These are phyloP conservation scores for Collybiopsis confluens DNA, from an alignment of 768 basidiomycete genomes.

Conservation along the genomic window DNA sequence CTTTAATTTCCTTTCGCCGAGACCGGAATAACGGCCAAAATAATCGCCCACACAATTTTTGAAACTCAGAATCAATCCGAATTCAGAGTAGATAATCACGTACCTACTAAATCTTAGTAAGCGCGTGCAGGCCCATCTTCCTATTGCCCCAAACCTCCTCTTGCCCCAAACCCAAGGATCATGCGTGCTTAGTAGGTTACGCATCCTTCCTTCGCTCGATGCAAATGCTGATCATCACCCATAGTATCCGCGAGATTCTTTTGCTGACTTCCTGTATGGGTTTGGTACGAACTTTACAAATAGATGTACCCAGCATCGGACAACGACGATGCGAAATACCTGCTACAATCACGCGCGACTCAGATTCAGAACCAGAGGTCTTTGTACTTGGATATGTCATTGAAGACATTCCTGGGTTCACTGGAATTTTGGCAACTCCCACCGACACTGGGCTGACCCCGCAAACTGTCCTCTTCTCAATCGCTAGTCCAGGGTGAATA, in stretches of 20 bases:
- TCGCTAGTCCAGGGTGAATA: neutral
- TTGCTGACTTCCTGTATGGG: neutral
- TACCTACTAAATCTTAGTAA: no score
- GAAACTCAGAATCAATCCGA: no score
- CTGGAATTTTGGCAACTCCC: neutral
- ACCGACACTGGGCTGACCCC: neutral
- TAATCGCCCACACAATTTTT: no score
- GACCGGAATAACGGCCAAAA: no score
- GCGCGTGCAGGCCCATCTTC: no score
- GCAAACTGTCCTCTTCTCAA: neutral
- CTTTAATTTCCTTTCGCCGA: no score
- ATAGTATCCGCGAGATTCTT: neutral
- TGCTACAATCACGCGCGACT: neutral
- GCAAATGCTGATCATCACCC: no score
- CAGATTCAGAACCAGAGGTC: neutral
- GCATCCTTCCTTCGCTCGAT: no score
- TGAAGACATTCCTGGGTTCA: neutral
- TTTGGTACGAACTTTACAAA: neutral
- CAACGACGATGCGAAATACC: neutral
- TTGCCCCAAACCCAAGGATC: no score
- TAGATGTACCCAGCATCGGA: neutral
- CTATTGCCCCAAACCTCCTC: no score
- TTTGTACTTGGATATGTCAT: neutral
- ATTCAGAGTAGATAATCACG: no score
- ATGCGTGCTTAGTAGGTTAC: no score